Base-by-base conservation (phyloP, 129 eudicot species). In the Artemisia argyi region DNA sequence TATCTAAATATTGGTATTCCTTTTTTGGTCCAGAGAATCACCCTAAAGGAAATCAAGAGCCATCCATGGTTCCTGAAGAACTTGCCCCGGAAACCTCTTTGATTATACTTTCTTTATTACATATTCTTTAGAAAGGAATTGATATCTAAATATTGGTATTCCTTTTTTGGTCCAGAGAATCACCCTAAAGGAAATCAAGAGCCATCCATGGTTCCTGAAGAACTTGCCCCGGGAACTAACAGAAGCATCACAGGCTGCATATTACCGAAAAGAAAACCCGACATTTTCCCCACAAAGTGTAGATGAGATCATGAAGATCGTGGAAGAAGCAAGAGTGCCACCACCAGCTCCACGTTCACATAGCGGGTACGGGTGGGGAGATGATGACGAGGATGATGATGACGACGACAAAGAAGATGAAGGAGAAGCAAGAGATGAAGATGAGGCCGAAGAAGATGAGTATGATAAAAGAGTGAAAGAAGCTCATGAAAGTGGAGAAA, bases 41-140 rank as follows among this genome's bases (percentile, higher is more conserved):
- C 81, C 28, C 68, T 91, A 20, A 81, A 83, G 30, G 97, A 91
- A 65, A 91, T 88, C 10, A 91, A 87, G 76, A 83, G 66, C 73
- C 95, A 90, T 63, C 95, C 97, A 35, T 90, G 97, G 97, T 90
- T 90, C 77, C 51, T 87, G 28, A 90, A 90, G 91, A 87, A 87
- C 66, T 78, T 90, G 65, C 97, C 97, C 14, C 79, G 78, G 22
- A 96, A 91, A 68, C 85, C 19, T 11, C 1, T 1, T 18, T 28
- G 30, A 28, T 28, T 28, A 28, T 28, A 28, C 30, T 28, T n/a
- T n/a, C n/a, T n/a, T 28, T 28, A 28, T 24, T 16, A 39, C 26
- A 11, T 70, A 11, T 18, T 49, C 22, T 28, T 28, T 28, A 30
- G 14, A 51, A 64, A 53, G n/a, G 15, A 39, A 13, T 52, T n/a